Evolutionary conservation across 345 rosid genomes (phyloP), one percentile per base, ranked within the genome.

Genomic region (Salix koriyanagi): DNA sequence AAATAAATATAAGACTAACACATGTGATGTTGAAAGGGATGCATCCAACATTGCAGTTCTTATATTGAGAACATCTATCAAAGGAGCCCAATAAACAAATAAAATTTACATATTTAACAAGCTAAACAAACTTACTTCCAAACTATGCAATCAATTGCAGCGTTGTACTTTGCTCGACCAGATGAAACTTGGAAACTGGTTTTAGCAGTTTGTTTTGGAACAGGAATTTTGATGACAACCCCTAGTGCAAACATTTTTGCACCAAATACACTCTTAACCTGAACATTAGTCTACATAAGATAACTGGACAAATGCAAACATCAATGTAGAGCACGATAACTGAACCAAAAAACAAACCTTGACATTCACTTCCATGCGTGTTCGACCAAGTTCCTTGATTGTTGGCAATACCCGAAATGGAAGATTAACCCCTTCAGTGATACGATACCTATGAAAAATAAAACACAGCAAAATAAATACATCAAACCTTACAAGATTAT

Each of bases 211-310:
- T 96, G 99, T 83, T 94, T 96, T 37, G 99, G 98, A 28, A 96
- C 99, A 54, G 97, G 99, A 82, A 94, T 89, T 88, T 96, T 96
- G 85, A 96, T 90, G 73, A 96, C 97, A 42, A 94, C 99, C 23
- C 99, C 99, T 52, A 96, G 96, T 21, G 98, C 95, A 89, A 96
- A 96, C 99, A 94, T 96, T 88, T 96, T 96, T 72, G 97, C 94
- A 79, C 99, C 99, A 79, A 94, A 96, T 69, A 92, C 98, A 86
- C 99, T 96, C 84, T 96, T 96, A n/a, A 96, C 94, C 99, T 96
- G 94, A 80, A 85, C 67, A 77, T 48, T 34, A 67, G 44, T 62
- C 58, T 42, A 72, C 54, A 71, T 79, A 54, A 82, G 85, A 52
- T 19, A 77, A 25, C 37, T 67, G n/a, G 26, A 71, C 14, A 75